Conservation (phyloP, 1,284 basidiomycete genomes). For the Moesziomyces sp. region DNA sequence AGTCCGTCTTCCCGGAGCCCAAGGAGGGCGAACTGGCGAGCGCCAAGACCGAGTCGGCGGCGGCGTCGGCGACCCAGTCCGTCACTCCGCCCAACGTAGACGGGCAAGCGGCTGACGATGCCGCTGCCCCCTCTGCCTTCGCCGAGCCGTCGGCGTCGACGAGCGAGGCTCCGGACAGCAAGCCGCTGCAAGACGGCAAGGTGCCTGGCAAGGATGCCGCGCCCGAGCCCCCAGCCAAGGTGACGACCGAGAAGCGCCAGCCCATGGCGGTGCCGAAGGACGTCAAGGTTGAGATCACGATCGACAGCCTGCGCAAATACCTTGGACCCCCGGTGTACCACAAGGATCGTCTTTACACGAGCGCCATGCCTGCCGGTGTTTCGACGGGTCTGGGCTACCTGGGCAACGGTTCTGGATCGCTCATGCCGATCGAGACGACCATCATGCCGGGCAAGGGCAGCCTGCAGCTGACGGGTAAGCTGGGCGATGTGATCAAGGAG, state of each 20-base stretch:
- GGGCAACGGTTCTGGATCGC: constrained; percentile 92
- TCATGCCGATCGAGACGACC: constrained; percentile 88
- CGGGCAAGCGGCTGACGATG: constrained; percentile 6
- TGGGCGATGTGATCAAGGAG: constrained; percentile 97
- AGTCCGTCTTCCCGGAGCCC: constrained; percentile 82
- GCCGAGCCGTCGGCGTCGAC: constrained; percentile 37
- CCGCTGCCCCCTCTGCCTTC: constrained; percentile 27
- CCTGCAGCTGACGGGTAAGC: constrained; percentile 92
- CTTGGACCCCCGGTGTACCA: constrained; percentile 95
- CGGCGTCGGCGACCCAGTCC: constrained; percentile 60
- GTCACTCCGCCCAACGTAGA: constrained; percentile 61
- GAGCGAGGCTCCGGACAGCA: constrained; percentile 22
- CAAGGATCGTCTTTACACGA: constrained; percentile 89
- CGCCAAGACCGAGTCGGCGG: constrained; percentile 40
- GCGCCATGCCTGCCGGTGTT: constrained; percentile 85
- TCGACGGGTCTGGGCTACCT: constrained; percentile 93
- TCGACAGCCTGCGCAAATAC: constrained; percentile 91
- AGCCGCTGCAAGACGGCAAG: constrained; percentile 39
- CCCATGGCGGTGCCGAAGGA: constrained; percentile 83
- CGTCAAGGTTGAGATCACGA: constrained; percentile 83
- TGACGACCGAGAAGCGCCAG: constrained; percentile 82
- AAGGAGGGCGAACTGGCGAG: constrained; percentile 67
- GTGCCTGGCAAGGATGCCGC: constrained; percentile 48
- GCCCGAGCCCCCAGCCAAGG: constrained; percentile 58
- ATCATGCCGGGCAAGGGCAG: constrained; percentile 65